Percentiles rank a stretch among this genome's conserved stretches.
These are phyloP conservation scores for Hypoxylon sp. DNA, from an alignment of 2,329 filamentous ascomycete species.

Conservation along the genomic window DNA sequence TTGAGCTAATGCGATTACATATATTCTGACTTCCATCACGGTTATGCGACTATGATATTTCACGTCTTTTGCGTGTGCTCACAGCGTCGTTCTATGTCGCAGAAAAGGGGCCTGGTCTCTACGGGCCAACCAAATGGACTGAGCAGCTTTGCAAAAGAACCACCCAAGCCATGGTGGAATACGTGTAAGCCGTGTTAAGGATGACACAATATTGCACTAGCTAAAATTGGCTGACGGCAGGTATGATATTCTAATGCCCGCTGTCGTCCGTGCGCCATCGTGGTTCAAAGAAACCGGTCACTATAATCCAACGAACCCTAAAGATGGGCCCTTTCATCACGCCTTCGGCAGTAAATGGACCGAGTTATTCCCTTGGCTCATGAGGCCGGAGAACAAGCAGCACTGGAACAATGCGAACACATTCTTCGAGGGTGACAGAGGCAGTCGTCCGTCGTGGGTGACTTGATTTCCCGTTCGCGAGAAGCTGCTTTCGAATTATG, in stretches of 20 bases:
- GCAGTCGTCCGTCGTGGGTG: constrained; percentile 31
- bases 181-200: constrained; percentile 18
- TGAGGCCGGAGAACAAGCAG: constrained; percentile 26
- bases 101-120: constrained; percentile 26
- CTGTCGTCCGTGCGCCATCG: constrained; percentile 7
- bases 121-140: constrained; percentile 26
- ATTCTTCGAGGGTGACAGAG: constrained; percentile 31
- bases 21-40: too few relatives aligned
- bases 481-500: constrained; percentile 20
- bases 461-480: constrained; percentile 31
- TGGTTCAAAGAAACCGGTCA: constrained; percentile 18
- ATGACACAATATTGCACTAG: too few relatives aligned
- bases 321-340: neutral
- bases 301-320: constrained; percentile 12
- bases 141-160: constrained; percentile 15
- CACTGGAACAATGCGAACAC: constrained; percentile 29
- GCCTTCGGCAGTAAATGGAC: neutral
- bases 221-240: too few relatives aligned
- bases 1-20: too few relatives aligned
- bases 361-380: constrained; percentile 21
- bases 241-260: constrained; percentile 20
- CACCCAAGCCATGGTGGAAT: constrained; percentile 28
- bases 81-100: constrained; percentile 26
- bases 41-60: too few relatives aligned
- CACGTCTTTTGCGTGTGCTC: constrained; percentile 31